These are phyloP conservation scores for Tylopilus plumbeoviolaceoides DNA, from an alignment of 768 basidiomycete genomes.

Conservation along the genomic window DNA sequence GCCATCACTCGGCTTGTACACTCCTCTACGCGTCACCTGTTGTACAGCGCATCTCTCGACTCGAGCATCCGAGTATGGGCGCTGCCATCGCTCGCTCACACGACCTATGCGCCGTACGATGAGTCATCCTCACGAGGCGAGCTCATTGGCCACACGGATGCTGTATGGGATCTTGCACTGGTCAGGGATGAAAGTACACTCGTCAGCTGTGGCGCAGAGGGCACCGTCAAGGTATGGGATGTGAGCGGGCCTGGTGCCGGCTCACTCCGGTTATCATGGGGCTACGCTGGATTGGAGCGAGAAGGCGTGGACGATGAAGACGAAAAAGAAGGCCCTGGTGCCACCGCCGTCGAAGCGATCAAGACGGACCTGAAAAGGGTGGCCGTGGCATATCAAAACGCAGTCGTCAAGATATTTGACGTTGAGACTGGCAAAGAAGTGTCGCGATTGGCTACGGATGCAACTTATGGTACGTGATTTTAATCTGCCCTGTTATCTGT, in stretches of 20 bases:
- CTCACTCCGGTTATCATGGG: slow-evolving; percentile 74
- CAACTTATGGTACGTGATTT: slow-evolving; percentile 47
- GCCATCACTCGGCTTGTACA: slow-evolving; percentile 85
- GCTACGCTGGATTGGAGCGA: slow-evolving; percentile 62
- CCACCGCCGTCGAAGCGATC: slow-evolving; percentile 80
- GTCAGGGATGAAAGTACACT: slow-evolving; percentile 79
- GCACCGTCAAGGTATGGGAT: slow-evolving; percentile 92
- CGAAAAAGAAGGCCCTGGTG: slow-evolving; percentile 54
- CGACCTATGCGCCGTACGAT: slow-evolving; percentile 91
- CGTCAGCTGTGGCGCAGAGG: slow-evolving; percentile 89
- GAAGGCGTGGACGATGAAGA: slow-evolving; percentile 34
- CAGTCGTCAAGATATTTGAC: slow-evolving; percentile 87
- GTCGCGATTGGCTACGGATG: slow-evolving; percentile 54
- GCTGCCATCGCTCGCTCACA: slow-evolving; percentile 68
- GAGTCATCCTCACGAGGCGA: slow-evolving; percentile 70
- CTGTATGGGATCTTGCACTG: slow-evolving; percentile 92
- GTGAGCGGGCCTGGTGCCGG: slow-evolving; percentile 60
- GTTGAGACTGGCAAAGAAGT: slow-evolving; percentile 84
- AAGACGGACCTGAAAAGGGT: slow-evolving; percentile 82
- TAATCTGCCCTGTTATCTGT: not conserved
- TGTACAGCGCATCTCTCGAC: slow-evolving; percentile 93
- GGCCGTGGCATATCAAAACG: slow-evolving; percentile 87
- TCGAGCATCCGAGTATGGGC: slow-evolving; percentile 92
- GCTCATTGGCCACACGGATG: slow-evolving; percentile 90
- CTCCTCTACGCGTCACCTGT: slow-evolving; percentile 65